Base-by-base conservation (phyloP, 352 stramenopile genomes). In the Sclerospora graminicola region DNA sequence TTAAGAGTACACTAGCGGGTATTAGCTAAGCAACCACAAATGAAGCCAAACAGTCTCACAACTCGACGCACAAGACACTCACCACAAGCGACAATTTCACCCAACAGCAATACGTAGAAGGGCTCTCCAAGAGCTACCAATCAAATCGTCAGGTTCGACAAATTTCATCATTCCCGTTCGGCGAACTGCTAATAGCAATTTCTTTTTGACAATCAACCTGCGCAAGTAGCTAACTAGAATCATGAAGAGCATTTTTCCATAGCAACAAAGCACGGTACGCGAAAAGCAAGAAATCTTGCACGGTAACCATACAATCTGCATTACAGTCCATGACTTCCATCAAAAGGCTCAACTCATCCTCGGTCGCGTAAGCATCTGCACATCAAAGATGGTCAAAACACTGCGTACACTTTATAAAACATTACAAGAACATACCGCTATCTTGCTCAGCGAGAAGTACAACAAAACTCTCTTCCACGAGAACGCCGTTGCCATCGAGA, bases 261-360 rank as follows among this genome's bases (percentile, higher is more conserved):
- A 54, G 69, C 36, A 86, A 52, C 34, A 66, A 67, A 32, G 79
- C 76, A 18, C 79, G 73, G 60, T 84, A 84, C 9, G 79, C 79
- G 37, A 90, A 90, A 20, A 83, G 67, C 51, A 90, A 54, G 41
- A 88, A 90, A 63, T 90, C 79, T 52, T 84, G 71, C 45, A 72
- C 64, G 2, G 73, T 84, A 34, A 90, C 82, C 45, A 84, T 64
- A 2, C 61, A 77, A 48, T 90, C 79, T 43, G 63, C 65, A 43
- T 90, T 81, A 55, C 64, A 73, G 62, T 90, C 79, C 54, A 90
- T 75, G 18, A 84, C 64, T 33, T 87, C 79, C 56, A 90, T 71
- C 13, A 90, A 52, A 39, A 87, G 60, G 50, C 68, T 68, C 15
- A 90, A 54, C 56, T 90, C 79, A 27, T 90, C 79, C 51, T 88